Evolutionary conservation across 2,329 filamentous ascomycete species (phyloP), one percentile per base, ranked within the genome.

Genomic region (Zalaria obscura): DNA sequence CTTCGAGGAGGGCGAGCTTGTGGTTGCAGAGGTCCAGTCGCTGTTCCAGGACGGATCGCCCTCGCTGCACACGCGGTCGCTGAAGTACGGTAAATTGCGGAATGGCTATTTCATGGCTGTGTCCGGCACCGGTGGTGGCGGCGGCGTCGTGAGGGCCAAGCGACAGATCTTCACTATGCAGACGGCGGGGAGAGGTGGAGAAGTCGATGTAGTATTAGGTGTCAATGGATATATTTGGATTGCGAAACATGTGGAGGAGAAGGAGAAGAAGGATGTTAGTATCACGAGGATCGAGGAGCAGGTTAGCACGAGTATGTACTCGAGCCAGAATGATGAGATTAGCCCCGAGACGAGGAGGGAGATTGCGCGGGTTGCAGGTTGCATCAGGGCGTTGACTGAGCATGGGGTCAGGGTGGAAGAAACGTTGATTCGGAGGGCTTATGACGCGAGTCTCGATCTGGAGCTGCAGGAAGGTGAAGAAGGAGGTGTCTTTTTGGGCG

Each of bases 141-240:
- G 79, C 3, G 87, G 88, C 35, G 87, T 96, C 1, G 85, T 93
- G 27, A 70, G 91, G 40, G 77, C 80, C 25, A 76, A 89, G 52
- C 69, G 88, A 43, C 91, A 98, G 65, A 80, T 91, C 34, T 94
- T 91, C 73, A 91, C 86, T 0, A 67, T 93, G 52, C 75, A 80
- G 45, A 64, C 70, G 29, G 54, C 63, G 45, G 68, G 72, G 29
- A 70, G 73, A 29, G 71, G 75, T 40, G 80, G 78, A 47, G 75
- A 78, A 38, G 75, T 98, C 27, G 85, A 95, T 56, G 77, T 96
- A 5, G 74, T 94, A 40, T 69, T 98, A 1, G 91, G 91, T 2
- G 91, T 98, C 33, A 98, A 98, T 55, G 91, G 91, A 1, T 96
- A 93, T 58, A 87, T 96, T 44, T 98, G 86, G 83, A 88, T 96